Evolutionary conservation across 352 stramenopile species (phyloP), one percentile per base, ranked within the genome.

Genomic region (Phytophthora nicotianae): DNA sequence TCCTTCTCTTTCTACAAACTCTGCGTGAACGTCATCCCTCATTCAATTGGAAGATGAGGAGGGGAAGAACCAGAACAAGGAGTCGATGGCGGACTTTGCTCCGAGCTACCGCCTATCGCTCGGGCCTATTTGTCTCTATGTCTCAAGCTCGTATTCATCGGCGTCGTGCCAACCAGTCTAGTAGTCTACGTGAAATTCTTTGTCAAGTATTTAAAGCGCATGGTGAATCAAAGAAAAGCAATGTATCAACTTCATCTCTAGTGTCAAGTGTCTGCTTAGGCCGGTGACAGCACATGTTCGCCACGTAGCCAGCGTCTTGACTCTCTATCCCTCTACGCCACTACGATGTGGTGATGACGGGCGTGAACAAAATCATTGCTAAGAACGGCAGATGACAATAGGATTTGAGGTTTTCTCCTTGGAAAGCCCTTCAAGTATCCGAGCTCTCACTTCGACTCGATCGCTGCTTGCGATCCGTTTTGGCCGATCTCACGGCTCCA

Each of bases 31-130:
- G 57, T 66, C 50, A 42, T 73, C 60, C 60, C 65, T 73, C 59
- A 73, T 73, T 67, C 66, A 67, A 61, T 57, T 35, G 61, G 66
- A 67, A 74, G 50, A 70, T 70, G 60, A 67, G 66, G 66, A 74
- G 61, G 55, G 40, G 59, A 57, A 74, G 56, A 42, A 67, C 48
- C 23, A 61, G 50, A 41, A 62, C 37, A 14, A 37, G 35, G n/a
- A 63, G 24, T 58, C 40, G 33, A 53, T 29, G 33, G 23, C 9
- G 42, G 48, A 52, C 43, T 41, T 35, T 38, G 50, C 49, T n/a
- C 38, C 42, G 53, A 65, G 58, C 52, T 41, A 29, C 10, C 20
- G 51, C 52, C 45, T 62, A 27, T 67, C 17, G 53, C 52, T 68
- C 41, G 27, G 16, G 23, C 48, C 17, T 73, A 66, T 70, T 27